Percentiles rank a stretch among this genome's conserved stretches.
These are phyloP conservation scores for Trichomonas vaginalis DNA, from an alignment of 208 protist species.

Conservation along the genomic window DNA sequence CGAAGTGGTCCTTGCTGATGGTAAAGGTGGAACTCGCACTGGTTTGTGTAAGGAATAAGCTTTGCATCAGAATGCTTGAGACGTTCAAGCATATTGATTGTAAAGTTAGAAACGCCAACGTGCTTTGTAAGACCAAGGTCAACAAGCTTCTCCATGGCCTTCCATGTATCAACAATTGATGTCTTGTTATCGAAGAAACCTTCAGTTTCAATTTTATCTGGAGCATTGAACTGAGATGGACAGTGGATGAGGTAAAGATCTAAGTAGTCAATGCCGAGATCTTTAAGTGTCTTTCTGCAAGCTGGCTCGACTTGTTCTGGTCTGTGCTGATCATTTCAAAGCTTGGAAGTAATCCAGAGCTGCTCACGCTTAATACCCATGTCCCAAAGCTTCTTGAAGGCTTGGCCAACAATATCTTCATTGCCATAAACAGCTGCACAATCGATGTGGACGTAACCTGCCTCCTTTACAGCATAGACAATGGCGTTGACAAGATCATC, in stretches of 20 bases:
- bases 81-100: neutral
- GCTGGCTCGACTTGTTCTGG: neutral
- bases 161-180: neutral
- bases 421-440: conserved; percentile 20
- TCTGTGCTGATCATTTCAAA: neutral
- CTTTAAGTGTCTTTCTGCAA: neutral
- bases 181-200: neutral
- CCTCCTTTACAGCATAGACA: no score
- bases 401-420: conserved; percentile 18
- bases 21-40: conserved; percentile 25
- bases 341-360: neutral
- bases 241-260: neutral
- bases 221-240: neutral
- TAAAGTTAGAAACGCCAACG: neutral
- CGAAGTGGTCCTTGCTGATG: conserved; percentile 26
- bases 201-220: neutral
- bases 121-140: neutral
- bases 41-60: neutral
- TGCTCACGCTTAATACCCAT: no score
- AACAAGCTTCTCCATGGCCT: neutral
- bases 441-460: no score
- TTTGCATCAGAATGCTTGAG: neutral
- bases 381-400: neutral
- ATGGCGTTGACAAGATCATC: no score
- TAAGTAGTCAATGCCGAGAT: neutral